Conservation (phyloP, 139 green algal genomes). For the Closterium sp. region DNA sequence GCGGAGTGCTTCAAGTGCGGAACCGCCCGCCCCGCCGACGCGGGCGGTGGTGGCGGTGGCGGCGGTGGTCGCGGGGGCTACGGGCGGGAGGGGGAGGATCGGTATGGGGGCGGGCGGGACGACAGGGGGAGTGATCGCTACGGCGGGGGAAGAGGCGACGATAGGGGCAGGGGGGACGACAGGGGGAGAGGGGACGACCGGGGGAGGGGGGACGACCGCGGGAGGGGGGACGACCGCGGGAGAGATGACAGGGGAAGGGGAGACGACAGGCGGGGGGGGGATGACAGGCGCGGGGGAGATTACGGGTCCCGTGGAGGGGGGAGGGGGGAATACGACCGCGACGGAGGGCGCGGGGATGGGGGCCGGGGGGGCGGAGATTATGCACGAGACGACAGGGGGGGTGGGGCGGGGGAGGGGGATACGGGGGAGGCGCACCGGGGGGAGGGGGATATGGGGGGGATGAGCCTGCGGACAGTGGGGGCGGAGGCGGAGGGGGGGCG, state of each 20-base stretch:
- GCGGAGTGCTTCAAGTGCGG: conserved; percentile 48
- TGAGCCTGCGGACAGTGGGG: background rate
- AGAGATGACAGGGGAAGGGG: background rate
- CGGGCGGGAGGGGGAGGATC: background rate
- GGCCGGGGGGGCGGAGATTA: conserved; percentile 26
- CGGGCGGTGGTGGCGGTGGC: background rate
- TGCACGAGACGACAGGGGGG: background rate
- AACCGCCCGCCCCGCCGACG: conserved; percentile 4
- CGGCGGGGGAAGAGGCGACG: too few relatives aligned
- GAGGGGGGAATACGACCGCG: background rate
- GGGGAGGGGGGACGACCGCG: background rate
- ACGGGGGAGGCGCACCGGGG: background rate
- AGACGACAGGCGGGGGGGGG: background rate
- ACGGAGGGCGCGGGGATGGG: background rate
- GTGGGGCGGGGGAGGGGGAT: conserved; percentile 14
- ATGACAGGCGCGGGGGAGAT: background rate
- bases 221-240: background rate
- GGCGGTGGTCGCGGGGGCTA: conserved; percentile 5
- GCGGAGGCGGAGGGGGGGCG: background rate
- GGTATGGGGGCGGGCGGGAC: background rate
- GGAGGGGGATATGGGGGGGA: conserved; percentile 25
- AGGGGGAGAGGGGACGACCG: background rate
- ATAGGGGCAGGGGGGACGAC: background rate
- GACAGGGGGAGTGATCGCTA: background rate
- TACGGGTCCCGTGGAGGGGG: background rate